Evolutionary conservation across 106 monocot genomes (phyloP), one percentile per base, ranked within the genome.

Genomic region (Hemerocallis citrina): DNA sequence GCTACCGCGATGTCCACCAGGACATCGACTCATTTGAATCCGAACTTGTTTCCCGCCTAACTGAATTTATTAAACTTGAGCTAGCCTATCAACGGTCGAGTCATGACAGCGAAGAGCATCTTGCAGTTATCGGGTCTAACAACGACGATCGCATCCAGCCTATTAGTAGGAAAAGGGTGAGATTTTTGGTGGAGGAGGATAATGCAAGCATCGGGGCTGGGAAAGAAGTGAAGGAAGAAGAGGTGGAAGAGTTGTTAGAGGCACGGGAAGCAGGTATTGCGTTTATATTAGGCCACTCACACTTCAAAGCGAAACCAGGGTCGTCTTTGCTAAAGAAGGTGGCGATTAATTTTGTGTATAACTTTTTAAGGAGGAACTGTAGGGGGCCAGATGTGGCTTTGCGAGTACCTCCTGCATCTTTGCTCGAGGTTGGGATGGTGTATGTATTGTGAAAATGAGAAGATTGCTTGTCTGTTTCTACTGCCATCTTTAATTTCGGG

Each of bases 341-440:
- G 14, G 86, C 75, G 1, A 54, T 82, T 6, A 72, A 79, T 58
- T 42, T 75, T 17, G 78, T 72, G 7, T 87, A 82, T 55, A 82
- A 82, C 36, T 87, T 87, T 45, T 55, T 87, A 41, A 72, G 75
- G 19, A 75, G 82, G 47, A 87, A 87, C 55, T 87, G 86, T 69
- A 52, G 86, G 44, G 82, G 86, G 0, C 65, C 86, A 0, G 82
- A 87, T 4, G 82, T 87, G 32, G 86, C 62, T 19, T 75, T 82
- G 1, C 29, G 66, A 31, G 78, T 87, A 17, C 86, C 86, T 2
- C 75, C 86, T 5, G 82, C 82, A 10, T 87, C 86, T 0, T 64
- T 87, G 16, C 79, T 87, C 6, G 86, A 87, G 69, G 81, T 87
- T 28, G 82, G 82, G 2, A 87, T 87, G 82, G 82, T 87, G 1